Percentiles rank a stretch among this genome's conserved stretches.
Conservation (phyloP, 257 asterid species). For the Solanum ossicruentum region DNA sequence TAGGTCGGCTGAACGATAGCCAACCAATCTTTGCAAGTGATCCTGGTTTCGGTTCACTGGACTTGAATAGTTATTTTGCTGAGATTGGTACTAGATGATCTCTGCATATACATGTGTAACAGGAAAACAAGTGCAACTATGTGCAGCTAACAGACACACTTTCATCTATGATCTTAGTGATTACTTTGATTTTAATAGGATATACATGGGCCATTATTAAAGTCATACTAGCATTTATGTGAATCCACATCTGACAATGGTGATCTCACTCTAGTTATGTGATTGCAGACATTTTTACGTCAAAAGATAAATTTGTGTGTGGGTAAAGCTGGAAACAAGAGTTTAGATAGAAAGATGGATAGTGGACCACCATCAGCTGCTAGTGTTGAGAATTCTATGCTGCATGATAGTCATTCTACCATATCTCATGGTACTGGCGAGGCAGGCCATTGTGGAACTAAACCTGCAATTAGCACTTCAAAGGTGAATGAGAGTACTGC, state of each 20-base stretch:
- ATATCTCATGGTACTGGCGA: conserved; percentile 11
- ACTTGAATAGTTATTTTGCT: neutral
- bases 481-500: conserved; percentile 44
- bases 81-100: neutral
- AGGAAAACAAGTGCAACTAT: neutral
- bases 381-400: conserved; percentile 16
- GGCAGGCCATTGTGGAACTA: conserved; percentile 15
- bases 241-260: neutral
- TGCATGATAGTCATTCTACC: conserved; percentile 12
- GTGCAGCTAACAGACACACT: neutral
- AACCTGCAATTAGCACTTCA: conserved; percentile 23
- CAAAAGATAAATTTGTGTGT: conserved; percentile 62
- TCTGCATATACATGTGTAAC: neutral
- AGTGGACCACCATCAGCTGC: conserved; percentile 9
- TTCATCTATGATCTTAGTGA: neutral
- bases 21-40: neutral
- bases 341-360: conserved; percentile 15
- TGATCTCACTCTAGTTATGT: neutral
- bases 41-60: neutral
- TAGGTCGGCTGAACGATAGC: neutral
- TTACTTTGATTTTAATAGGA: neutral
- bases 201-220: neutral
- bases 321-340: conserved; percentile 39
- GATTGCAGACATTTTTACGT: conserved; percentile 65
- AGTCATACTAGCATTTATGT: neutral